Percentiles rank a stretch among this genome's conserved stretches.
Conservation (phyloP, 1,284 basidiomycete genomes). For the Malassezia obtusa region DNA sequence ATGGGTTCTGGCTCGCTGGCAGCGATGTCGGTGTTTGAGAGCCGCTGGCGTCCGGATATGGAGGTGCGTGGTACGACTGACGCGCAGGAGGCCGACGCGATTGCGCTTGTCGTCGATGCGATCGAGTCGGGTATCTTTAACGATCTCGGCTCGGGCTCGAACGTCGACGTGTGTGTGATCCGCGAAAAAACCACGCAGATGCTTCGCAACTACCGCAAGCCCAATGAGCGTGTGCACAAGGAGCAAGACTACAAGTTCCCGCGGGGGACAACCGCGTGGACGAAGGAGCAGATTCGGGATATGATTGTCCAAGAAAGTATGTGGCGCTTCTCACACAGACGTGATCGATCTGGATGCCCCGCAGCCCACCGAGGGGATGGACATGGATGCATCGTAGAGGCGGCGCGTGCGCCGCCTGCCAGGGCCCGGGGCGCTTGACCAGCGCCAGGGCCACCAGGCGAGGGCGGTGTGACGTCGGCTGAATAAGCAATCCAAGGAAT, state of each 20-base stretch:
- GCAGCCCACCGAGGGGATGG: constrained; percentile 6
- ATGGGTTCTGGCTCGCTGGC: constrained; percentile 95
- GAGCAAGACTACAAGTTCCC: constrained; percentile 49
- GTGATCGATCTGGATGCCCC: background rate
- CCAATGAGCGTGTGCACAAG: constrained; percentile 42
- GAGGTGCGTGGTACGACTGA: constrained; percentile 44
- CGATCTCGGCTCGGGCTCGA: constrained; percentile 93
- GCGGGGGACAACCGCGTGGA: constrained; percentile 66
- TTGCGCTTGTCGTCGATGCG: constrained; percentile 72
- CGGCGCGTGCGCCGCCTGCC: background rate
- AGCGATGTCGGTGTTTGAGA: constrained; percentile 97
- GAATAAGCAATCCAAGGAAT: background rate
- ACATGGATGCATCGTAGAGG: constrained; percentile 12
- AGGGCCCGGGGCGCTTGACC: too few relatives aligned
- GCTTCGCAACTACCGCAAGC: constrained; percentile 40
- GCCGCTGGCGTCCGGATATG: constrained; percentile 72
- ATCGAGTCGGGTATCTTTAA: constrained; percentile 97
- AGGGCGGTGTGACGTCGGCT: background rate
- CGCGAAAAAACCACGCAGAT: constrained; percentile 40
- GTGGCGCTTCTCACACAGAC: constrained; percentile 4
- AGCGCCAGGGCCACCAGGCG: too few relatives aligned
- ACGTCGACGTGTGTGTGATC: constrained; percentile 93
- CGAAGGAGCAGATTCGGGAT: constrained; percentile 40
- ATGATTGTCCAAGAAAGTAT: constrained; percentile 57
- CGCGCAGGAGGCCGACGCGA: constrained; percentile 65